Conservation (phyloP, 768 basidiomycete species). For the Rhodotorula graminis region DNA sequence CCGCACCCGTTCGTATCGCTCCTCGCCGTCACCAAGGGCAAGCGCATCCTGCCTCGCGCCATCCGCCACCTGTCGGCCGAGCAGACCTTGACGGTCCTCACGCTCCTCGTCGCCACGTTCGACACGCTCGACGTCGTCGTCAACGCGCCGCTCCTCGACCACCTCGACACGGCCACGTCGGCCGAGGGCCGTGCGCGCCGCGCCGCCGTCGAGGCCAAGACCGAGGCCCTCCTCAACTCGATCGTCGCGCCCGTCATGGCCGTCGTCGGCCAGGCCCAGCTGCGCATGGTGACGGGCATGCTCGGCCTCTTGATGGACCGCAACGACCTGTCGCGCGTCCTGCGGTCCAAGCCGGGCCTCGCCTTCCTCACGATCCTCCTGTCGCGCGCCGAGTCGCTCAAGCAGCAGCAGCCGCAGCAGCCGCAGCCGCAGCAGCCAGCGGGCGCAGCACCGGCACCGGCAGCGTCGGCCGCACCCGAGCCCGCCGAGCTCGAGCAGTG, state of each 20-base stretch:
- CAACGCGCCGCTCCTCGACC: constrained; percentile 69
- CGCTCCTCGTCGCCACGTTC: constrained; percentile 89
- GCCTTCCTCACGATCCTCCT: constrained; percentile 85
- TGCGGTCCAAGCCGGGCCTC: constrained; percentile 84
- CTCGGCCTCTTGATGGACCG: constrained; percentile 75
- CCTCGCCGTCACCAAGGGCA: constrained; percentile 81
- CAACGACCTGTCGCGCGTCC: constrained; percentile 66
- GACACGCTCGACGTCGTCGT: constrained; percentile 85
- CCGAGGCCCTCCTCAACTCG: constrained; percentile 77
- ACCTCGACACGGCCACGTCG: constrained; percentile 66
- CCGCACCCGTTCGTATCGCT: constrained; percentile 97
- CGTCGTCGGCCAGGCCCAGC: constrained; percentile 68
- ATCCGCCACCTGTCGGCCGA: constrained; percentile 73
- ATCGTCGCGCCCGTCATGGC: constrained; percentile 81
- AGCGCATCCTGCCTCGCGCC: constrained; percentile 80
- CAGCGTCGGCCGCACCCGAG: constrained; percentile 55
- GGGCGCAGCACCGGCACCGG: too few relatives aligned
- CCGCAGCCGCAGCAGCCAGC: too few relatives aligned
- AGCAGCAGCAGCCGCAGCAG: constrained; percentile 54
- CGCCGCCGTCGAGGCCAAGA: constrained; percentile 66
- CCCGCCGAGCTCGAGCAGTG: constrained; percentile 48
- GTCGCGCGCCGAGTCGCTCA: constrained; percentile 86
- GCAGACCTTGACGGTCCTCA: constrained; percentile 79
- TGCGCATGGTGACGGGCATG: constrained; percentile 79
- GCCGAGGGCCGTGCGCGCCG: constrained; percentile 51